Evolutionary conservation across 2,329 filamentous ascomycete species (phyloP).

Genomic region (Phoma herbarum): DNA sequence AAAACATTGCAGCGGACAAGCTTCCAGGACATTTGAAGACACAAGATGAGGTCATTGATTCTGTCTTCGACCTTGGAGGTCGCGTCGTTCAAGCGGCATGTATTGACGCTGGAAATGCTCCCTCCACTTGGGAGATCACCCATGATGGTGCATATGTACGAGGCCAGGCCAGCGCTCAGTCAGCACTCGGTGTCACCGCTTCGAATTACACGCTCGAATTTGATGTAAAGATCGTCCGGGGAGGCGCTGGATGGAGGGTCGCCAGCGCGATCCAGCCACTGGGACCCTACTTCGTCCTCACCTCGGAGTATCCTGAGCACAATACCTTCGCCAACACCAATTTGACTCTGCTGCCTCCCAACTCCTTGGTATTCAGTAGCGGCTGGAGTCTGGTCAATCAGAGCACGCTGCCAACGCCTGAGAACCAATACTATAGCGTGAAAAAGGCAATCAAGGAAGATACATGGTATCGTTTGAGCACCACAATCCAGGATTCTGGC

Average conservation of each 20-base stretch:
- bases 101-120: neutral
- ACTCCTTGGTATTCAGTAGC: neutral
- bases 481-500: neutral
- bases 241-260: neutral
- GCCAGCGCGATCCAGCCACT: neutral
- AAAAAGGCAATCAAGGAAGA: neutral
- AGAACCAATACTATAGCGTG: neutral
- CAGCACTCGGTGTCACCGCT: neutral
- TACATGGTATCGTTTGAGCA: neutral
- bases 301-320: neutral
- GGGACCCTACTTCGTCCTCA: neutral
- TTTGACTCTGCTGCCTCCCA: neutral
- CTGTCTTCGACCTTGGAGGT: neutral
- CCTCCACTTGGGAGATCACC: neutral
- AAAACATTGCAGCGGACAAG: slow-evolving; percentile 27
- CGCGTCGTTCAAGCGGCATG: neutral
- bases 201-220: neutral
- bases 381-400: neutral
- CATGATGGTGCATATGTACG: neutral
- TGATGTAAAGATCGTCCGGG: neutral
- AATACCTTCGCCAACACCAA: neutral
- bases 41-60: neutral
- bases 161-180: neutral
- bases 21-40: slow-evolving; percentile 37
- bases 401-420: neutral